These are phyloP conservation scores for Globisporangium parvum DNA, from an alignment of 352 stramenopile species.

Conservation along the genomic window DNA sequence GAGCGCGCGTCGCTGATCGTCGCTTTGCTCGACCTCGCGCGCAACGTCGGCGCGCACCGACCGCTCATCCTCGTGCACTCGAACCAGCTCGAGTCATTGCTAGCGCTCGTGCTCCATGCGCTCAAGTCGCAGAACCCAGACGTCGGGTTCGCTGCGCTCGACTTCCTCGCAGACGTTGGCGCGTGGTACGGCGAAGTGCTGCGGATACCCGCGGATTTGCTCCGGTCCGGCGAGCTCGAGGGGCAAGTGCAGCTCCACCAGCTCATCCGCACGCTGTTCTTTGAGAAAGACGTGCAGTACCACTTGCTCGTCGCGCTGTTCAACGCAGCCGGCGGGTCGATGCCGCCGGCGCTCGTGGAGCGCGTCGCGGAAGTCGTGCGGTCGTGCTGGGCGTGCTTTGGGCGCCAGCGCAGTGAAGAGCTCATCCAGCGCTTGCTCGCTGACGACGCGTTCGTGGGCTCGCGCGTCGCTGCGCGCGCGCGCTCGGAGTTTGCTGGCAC, in stretches of 20 bases:
- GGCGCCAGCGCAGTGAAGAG: constrained; percentile 52
- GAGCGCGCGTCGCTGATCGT: constrained; percentile 43
- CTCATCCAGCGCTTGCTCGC: constrained; percentile 47
- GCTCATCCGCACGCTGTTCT: constrained; percentile 67
- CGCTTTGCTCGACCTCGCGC: constrained; percentile 52
- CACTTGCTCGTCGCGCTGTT: constrained; percentile 62
- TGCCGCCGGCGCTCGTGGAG: constrained; percentile 56
- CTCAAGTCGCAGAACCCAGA: constrained; percentile 67
- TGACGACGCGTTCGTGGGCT: constrained; percentile 56
- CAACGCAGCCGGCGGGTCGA: constrained; percentile 46
- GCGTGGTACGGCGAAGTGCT: constrained; percentile 70
- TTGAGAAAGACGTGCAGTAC: constrained; percentile 75
- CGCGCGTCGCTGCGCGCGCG: constrained; percentile 44
- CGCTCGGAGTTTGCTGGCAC: constrained; percentile 50
- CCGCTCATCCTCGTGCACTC: constrained; percentile 63
- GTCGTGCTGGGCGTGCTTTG: constrained; percentile 73
- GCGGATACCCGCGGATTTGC: constrained; percentile 41
- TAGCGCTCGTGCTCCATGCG: constrained; percentile 50
- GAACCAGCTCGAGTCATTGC: constrained; percentile 56
- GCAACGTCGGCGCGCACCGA: constrained; percentile 42
- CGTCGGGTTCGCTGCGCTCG: constrained; percentile 42
- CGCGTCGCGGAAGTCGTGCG: constrained; percentile 66
- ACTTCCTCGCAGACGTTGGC: constrained; percentile 58
- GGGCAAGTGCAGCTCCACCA: constrained; percentile 54
- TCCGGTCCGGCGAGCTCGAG: constrained; percentile 39